A percentile compares a stretch with the other conserved stretches of the same genome.
These are phyloP conservation scores for Euptelea pleiosperma DNA, from an alignment of 164 flowering plant species.

Conservation along the genomic window DNA sequence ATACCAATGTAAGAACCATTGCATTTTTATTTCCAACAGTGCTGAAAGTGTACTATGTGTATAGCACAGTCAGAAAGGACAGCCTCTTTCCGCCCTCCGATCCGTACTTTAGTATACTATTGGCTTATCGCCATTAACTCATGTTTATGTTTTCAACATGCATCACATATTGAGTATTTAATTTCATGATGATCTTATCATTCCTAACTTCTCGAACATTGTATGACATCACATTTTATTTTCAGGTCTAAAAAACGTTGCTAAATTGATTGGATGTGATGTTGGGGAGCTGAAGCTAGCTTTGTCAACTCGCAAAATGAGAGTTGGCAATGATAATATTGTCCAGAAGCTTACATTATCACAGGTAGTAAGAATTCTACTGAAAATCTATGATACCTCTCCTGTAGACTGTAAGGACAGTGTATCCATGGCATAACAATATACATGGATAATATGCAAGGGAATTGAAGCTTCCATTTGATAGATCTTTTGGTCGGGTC, in stretches of 20 bases:
- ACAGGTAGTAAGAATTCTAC: constrained; percentile 50
- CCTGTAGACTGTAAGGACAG: not conserved
- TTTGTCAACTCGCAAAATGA: constrained; percentile 93
- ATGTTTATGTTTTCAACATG: not conserved
- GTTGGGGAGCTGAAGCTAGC: constrained; percentile 60
- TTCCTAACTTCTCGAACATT: not conserved
- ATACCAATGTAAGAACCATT: too few species aligned
- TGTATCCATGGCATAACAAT: not conserved
- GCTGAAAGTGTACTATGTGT: constrained; percentile 1
- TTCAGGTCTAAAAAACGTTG: constrained; percentile 64
- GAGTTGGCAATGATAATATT: constrained; percentile 80
- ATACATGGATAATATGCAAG: not conserved
- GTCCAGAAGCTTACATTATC: constrained; percentile 86
- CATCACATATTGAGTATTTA: too few species aligned
- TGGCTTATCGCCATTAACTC: not conserved
- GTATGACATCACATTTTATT: not conserved
- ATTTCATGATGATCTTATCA: too few species aligned
- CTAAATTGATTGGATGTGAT: constrained; percentile 73
- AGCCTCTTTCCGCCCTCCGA: not conserved
- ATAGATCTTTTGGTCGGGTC: too few species aligned
- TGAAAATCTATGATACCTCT: not conserved
- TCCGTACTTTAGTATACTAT: not conserved
- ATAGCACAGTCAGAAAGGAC: not conserved
- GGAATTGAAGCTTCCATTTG: not conserved
- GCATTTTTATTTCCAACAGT: not conserved